Conservation (phyloP, 2,329 filamentous ascomycete species). For the Pseudogymnoascus sp. region DNA sequence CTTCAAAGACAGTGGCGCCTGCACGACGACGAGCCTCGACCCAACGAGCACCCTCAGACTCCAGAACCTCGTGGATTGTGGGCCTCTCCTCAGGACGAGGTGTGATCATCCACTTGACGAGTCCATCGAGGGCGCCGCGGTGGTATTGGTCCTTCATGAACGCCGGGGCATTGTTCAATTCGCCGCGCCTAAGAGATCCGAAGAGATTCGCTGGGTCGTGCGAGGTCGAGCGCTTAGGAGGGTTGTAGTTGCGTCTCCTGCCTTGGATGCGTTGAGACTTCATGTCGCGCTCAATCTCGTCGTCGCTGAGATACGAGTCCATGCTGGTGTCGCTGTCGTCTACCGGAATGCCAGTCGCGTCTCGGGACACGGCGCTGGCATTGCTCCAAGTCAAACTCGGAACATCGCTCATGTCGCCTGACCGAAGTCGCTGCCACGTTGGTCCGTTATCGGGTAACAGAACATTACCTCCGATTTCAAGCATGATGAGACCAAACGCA, state of each 20-base stretch:
- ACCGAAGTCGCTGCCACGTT: conserved; percentile 82
- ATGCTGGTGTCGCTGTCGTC: conserved; percentile 26
- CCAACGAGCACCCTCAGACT: conserved; percentile 69
- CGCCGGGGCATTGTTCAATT: conserved; percentile 60
- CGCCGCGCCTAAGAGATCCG: conserved; percentile 37
- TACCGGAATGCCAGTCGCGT: conserved; percentile 63
- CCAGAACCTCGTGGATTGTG: conserved; percentile 62
- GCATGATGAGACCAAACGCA: conserved; percentile 84
- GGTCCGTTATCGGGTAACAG: conserved; percentile 86
- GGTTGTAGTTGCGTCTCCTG: conserved; percentile 23
- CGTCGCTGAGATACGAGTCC: conserved; percentile 31
- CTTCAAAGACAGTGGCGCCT: conserved; percentile 91
- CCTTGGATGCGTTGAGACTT: conserved; percentile 27
- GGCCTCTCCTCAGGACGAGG: conserved; percentile 67
- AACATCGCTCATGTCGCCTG: conserved; percentile 80
- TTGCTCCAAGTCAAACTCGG: conserved; percentile 79
- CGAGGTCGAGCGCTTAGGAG: conserved; percentile 24
- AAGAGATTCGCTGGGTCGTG: conserved; percentile 29
- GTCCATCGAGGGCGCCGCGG: conserved; percentile 66
- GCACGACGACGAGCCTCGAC: conserved; percentile 67
- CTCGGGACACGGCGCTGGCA: conserved; percentile 60
- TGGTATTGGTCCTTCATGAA: conserved; percentile 82
- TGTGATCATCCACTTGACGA: conserved; percentile 83
- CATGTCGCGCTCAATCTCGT: conserved; percentile 30
- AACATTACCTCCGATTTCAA: conserved; percentile 91